Percentiles rank a stretch among this genome's conserved stretches.
Evolutionary conservation across 345 rosid genomes (phyloP).

Genomic region (Moringa oleifera): DNA sequence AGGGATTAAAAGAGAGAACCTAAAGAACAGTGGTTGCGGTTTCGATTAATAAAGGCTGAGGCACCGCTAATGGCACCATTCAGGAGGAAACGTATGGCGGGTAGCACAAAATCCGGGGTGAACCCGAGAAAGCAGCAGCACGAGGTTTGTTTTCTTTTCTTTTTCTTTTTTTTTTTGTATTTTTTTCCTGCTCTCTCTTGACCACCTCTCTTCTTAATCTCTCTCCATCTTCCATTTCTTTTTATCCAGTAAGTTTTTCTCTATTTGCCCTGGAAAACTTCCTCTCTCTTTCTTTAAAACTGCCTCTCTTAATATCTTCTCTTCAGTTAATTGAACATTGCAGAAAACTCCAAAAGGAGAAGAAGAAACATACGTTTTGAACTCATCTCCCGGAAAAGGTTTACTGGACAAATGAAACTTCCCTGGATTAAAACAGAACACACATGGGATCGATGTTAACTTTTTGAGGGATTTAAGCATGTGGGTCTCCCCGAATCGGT

Average conservation of each 20-base stretch:
- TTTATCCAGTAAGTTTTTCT: too few species aligned
- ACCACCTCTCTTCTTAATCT: too few species aligned
- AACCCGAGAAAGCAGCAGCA: conserved; percentile 57
- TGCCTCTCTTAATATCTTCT: conserved; percentile 10
- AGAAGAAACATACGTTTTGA: conserved; percentile 25
- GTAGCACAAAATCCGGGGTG: conserved; percentile 73
- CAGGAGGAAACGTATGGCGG: conserved; percentile 50
- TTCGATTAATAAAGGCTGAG: conserved; percentile 33
- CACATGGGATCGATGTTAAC: conserved; percentile 20
- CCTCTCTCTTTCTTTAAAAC: conserved; percentile 27
- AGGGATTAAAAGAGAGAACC: too few species aligned
- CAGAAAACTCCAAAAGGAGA: conserved; percentile 31
- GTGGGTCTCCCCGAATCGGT: conserved; percentile 9
- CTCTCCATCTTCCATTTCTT: too few species aligned
- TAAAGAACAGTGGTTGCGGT: too few species aligned
- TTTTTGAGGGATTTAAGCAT: conserved; percentile 14
- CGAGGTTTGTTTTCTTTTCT: conserved; percentile 28
- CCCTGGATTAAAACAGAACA: conserved; percentile 18
- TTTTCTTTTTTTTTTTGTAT: conserved; percentile 15
- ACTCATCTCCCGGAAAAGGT: conserved; percentile 30
- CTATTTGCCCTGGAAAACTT: too few species aligned
- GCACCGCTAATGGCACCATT: conserved; percentile 69
- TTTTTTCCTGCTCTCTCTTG: neutral
- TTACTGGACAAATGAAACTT: conserved; percentile 14
- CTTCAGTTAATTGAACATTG: conserved; percentile 24